Evolutionary conservation across 2,329 filamentous ascomycete species (phyloP).

Genomic region (Calycina herbarum): DNA sequence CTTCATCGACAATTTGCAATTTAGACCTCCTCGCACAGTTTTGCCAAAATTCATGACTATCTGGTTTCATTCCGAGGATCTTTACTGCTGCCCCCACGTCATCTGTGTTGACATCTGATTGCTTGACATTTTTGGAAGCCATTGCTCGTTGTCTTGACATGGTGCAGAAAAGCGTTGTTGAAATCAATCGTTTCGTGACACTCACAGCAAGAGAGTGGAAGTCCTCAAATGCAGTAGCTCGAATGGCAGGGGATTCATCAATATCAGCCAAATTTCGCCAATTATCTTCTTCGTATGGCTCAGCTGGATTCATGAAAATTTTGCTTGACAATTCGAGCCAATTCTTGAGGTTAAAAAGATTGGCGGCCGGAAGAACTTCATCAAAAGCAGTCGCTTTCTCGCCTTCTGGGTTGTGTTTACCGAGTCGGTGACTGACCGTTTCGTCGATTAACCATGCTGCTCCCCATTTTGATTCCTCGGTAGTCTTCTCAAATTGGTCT

Average conservation of each 20-base stretch:
- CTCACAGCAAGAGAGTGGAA: constrained; percentile 68
- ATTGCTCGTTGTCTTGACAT: constrained; percentile 62
- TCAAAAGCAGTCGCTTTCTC: constrained; percentile 32
- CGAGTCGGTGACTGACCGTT: constrained; percentile 27
- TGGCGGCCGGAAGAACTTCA: constrained; percentile 48
- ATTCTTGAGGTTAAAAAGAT: constrained; percentile 56
- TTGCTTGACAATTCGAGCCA: constrained; percentile 66
- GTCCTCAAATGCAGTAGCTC: constrained; percentile 73
- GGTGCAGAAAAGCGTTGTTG: constrained; percentile 69
- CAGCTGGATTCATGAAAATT: constrained; percentile 73
- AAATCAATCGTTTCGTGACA: constrained; percentile 69
- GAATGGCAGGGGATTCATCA: constrained; percentile 64
- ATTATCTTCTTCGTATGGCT: constrained; percentile 58
- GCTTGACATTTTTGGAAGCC: constrained; percentile 34
- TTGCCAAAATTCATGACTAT: constrained; percentile 52
- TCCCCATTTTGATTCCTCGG: constrained; percentile 62
- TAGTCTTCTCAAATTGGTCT: constrained; percentile 58
- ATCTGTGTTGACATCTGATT: constrained; percentile 29
- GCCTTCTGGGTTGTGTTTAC: constrained; percentile 23
- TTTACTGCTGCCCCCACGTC: constrained; percentile 54
- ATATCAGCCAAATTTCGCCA: constrained; percentile 62
- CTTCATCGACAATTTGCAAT: constrained; percentile 48
- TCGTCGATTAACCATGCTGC: constrained; percentile 63
- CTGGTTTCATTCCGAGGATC: constrained; percentile 50
- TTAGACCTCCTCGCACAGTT: constrained; percentile 51